Evolutionary conservation across 1,284 basidiomycete genomes (phyloP).

Genomic region (Cutaneotrichosporon cavernicola): DNA sequence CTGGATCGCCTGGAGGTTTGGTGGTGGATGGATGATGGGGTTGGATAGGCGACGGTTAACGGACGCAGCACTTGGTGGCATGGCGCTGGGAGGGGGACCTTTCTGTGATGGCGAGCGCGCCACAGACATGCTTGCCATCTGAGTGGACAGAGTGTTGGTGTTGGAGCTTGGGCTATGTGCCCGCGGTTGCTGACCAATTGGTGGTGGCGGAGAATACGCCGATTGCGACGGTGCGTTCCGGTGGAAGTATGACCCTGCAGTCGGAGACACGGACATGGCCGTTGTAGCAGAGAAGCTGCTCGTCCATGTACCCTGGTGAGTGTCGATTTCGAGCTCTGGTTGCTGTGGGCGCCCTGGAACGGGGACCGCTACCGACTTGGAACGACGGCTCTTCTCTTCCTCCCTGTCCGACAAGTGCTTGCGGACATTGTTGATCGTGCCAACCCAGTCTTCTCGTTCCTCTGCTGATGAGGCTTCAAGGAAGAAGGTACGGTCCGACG

Average conservation of each 20-base stretch:
- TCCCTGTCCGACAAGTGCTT: constrained; percentile 59
- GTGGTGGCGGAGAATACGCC: background rate
- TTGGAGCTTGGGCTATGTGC: background rate
- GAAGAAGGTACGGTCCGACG: constrained; percentile 88
- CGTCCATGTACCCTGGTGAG: constrained; percentile 34
- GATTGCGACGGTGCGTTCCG: background rate
- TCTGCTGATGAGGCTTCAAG: constrained; percentile 70
- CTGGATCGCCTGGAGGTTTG: constrained; percentile 5
- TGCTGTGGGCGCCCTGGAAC: background rate
- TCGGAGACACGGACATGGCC: background rate
- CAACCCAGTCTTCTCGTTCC: constrained; percentile 82
- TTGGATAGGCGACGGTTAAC: constrained; percentile 20
- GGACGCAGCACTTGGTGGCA: constrained; percentile 15
- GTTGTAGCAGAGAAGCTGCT: constrained; percentile 21
- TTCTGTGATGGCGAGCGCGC: constrained; percentile 11
- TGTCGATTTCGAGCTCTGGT: constrained; percentile 23
- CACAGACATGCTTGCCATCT: constrained; percentile 13
- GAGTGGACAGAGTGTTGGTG: background rate
- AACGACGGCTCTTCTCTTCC: constrained; percentile 29
- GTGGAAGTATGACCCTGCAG: constrained; percentile 3
- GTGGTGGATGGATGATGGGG: constrained; percentile 8
- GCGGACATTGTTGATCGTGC: constrained; percentile 73
- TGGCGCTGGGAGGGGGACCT: background rate
- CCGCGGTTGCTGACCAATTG: background rate
- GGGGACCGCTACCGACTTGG: constrained; percentile 4